Conservation (phyloP, 2,329 filamentous ascomycete genomes). For the Phialemoniopsis sp. region DNA sequence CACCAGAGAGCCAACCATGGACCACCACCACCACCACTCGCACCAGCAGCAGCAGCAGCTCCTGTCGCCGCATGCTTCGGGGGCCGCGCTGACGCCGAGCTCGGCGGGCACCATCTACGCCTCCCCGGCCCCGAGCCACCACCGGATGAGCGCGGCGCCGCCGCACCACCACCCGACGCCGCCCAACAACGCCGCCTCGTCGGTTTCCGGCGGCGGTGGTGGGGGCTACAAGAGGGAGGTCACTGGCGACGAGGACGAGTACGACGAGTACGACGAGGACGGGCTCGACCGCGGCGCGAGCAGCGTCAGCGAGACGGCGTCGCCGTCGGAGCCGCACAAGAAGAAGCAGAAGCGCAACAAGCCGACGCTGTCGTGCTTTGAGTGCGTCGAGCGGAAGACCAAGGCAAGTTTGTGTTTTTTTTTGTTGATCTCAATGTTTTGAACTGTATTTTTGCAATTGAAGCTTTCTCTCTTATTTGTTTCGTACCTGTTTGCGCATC, state of each 20-base stretch:
- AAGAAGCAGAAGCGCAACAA: slow-evolving; percentile 85
- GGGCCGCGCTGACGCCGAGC: slow-evolving; percentile 3
- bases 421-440: slow-evolving; percentile 4
- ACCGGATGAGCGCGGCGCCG: neutral
- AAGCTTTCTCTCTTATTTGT: neutral
- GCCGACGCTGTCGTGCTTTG: slow-evolving; percentile 72
- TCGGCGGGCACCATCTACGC: slow-evolving; percentile 4
- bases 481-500: neutral
- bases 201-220: too few relatives aligned
- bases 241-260: slow-evolving; percentile 9
- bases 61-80: too few relatives aligned
- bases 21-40: too few relatives aligned
- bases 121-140: slow-evolving; percentile 2
- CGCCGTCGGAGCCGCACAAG: slow-evolving; percentile 34
- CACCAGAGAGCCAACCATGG: too few relatives aligned
- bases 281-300: slow-evolving; percentile 1
- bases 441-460: neutral
- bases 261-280: slow-evolving; percentile 5
- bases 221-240: neutral
- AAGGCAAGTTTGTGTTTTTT: slow-evolving; percentile 49
- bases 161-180: neutral
- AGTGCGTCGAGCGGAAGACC: slow-evolving; percentile 79
- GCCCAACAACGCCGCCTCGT: neutral
- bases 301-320: slow-evolving; percentile 7
- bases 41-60: too few relatives aligned